Evolutionary conservation across 2,329 filamentous ascomycete species (phyloP).

Genomic region (Parascedosporium putredinis): DNA sequence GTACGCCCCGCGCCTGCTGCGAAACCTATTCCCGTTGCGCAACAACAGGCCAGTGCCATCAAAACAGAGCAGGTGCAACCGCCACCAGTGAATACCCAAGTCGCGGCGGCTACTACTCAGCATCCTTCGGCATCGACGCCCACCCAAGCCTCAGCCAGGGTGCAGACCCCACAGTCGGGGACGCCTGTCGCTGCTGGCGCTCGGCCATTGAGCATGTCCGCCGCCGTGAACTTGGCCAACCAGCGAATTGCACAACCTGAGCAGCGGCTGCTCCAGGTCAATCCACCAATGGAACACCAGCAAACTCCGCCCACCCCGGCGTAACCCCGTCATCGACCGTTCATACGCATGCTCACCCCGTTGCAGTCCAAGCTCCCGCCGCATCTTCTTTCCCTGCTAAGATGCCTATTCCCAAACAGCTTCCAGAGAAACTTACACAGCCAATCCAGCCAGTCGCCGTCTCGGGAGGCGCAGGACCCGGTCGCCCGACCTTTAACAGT

Average conservation of each 20-base stretch:
- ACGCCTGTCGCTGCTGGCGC: slow-evolving; percentile 27
- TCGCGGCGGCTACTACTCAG: slow-evolving; percentile 28
- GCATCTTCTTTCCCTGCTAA: slow-evolving; percentile 41
- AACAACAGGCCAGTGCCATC: slow-evolving; percentile 16
- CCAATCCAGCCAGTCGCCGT: slow-evolving; percentile 66
- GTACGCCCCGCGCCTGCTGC: slow-evolving; percentile 14
- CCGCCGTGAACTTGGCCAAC: slow-evolving; percentile 38
- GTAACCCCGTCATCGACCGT: slow-evolving; percentile 30
- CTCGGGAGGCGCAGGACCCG: slow-evolving; percentile 45
- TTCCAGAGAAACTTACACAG: slow-evolving; percentile 57
- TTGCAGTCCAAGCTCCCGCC: neutral
- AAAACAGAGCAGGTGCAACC: slow-evolving; percentile 12
- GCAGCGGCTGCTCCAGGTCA: slow-evolving; percentile 16
- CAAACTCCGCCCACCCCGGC: slow-evolving; percentile 15
- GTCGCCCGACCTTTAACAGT: slow-evolving; percentile 74
- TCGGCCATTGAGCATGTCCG: slow-evolving; percentile 36
- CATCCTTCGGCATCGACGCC: slow-evolving; percentile 35
- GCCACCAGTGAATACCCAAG: slow-evolving; percentile 38
- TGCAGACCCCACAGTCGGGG: slow-evolving; percentile 38
- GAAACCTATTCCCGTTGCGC: slow-evolving; percentile 18
- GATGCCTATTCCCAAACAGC: slow-evolving; percentile 73
- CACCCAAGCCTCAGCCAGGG: slow-evolving; percentile 35
- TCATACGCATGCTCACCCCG: slow-evolving; percentile 4
- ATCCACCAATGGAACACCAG: slow-evolving; percentile 13
- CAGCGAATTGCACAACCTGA: slow-evolving; percentile 22